phyloP scores from a whole-genome alignment of 805 yeast species.

The Suhomyces sp. region DNA sequence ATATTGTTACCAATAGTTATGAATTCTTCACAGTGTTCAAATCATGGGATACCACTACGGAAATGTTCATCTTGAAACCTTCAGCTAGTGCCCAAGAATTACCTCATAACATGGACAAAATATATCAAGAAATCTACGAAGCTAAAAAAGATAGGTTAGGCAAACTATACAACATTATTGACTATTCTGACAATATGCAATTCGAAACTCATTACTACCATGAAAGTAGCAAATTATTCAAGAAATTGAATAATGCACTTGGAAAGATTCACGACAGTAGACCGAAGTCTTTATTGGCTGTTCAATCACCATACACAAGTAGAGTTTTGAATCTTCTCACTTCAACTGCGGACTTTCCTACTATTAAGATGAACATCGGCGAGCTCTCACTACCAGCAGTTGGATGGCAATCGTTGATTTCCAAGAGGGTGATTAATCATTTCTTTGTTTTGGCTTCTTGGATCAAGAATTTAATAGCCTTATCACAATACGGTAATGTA shows the following conservation, averaged over 20 bases:
- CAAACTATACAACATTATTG: conserved; percentile 46
- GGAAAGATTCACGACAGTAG: conserved; percentile 57
- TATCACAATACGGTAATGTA: conserved; percentile 72
- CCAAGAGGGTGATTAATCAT: conserved; percentile 66
- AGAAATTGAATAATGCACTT: conserved; percentile 54
- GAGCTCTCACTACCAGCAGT: conserved; percentile 67
- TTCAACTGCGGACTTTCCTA: conserved; percentile 57
- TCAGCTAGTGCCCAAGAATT: conserved; percentile 63
- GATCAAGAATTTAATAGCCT: conserved; percentile 60
- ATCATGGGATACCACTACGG: conserved; percentile 55
- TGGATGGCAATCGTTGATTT: conserved; percentile 74
- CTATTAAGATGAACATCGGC: conserved; percentile 56
- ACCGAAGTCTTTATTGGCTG: conserved; percentile 60
- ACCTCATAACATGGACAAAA: conserved; percentile 51
- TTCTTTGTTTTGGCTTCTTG: conserved; percentile 72
- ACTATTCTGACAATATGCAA: conserved; percentile 50
- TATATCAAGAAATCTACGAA: conserved; percentile 54
- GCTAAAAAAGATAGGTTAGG: conserved; percentile 47
- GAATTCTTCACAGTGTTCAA: conserved; percentile 70
- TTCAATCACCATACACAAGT: conserved; percentile 68
- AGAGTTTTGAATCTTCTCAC: conserved; percentile 48
- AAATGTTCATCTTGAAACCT: conserved; percentile 66
- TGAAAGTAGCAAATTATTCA: conserved; percentile 54
- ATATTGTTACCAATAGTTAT: conserved; percentile 69
- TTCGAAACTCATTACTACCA: conserved; percentile 58